Base-by-base conservation (phyloP, 2,329 filamentous ascomycete species). In the Cladosporium oxysporum region DNA sequence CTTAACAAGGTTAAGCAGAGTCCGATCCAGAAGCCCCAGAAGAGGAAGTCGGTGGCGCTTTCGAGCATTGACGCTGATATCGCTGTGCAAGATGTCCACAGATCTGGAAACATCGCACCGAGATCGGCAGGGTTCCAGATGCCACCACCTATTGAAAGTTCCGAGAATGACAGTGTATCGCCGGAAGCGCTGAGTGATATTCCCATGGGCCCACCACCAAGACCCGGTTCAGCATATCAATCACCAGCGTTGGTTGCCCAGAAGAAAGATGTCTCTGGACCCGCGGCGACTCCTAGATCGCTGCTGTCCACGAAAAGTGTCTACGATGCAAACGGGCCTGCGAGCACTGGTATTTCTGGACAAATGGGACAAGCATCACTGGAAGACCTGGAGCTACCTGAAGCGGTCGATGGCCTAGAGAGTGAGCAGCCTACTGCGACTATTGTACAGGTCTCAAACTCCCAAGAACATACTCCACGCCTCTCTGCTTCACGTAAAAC, bases 371-470 rank as follows among this genome's bases (percentile, higher is more conserved):
- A 6, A 49, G 74, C 76, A 10, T 71, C 76, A 65, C 72, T 90
- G 77, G 87, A 89, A 66, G 87, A 88, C 68, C 84, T 90, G 33
- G 77, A 89, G 68, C 83, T 97, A 23, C 93, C 93, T 8, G 93
- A 96, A 77, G 87, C 92, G 16, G 80, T 81, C 58, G 83, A 86
- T 28, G 78, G 80, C 87, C 29, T 83, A 87, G 67, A 87, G 82
- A 62, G 73, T 77, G 78, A 80, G 87, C 26, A 83, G 87, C 67
- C 87, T 85, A 69, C 23, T 10, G 14, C 57, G 16, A 37, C 55
- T 10, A 58, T 58, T 11, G 33, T 58, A 23, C 74, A 55, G 75
- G 76, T 73, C 41, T 21, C 33, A 3, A 44, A 55, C 6, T 63
- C 61, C 7, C 80, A 83, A 5, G 78, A 83, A 57, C 76, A 77